These are phyloP conservation scores for Jatropha podagrica DNA, from an alignment of 441 rosid genomes.

Conservation along the genomic window DNA sequence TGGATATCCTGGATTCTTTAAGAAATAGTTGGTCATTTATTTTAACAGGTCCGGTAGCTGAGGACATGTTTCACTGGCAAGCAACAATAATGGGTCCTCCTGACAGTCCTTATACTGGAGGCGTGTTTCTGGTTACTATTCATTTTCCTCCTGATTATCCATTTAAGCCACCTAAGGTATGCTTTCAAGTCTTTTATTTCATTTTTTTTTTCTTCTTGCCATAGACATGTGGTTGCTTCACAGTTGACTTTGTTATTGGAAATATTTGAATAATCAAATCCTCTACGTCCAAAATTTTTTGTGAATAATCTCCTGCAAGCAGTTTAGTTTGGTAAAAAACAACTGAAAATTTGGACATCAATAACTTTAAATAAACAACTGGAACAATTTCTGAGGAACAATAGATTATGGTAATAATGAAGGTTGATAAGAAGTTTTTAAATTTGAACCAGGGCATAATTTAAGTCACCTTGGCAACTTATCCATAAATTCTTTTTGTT, in stretches of 20 bases:
- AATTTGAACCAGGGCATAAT: not conserved
- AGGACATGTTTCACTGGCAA: constrained; percentile 86
- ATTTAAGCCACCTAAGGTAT: constrained; percentile 78
- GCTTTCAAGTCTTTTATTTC: not conserved
- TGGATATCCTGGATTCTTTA: not conserved
- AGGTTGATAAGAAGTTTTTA: not conserved
- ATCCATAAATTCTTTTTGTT: not conserved
- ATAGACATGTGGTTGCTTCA: not conserved
- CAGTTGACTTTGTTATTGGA: not conserved
- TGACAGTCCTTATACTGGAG: constrained; percentile 76
- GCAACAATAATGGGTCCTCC: constrained; percentile 83
- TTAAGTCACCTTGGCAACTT: not conserved
- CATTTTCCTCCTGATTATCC: constrained; percentile 82
- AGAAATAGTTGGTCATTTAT: not conserved
- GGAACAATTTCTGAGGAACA: not conserved
- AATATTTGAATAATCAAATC: not conserved
- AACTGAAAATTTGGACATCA: not conserved
- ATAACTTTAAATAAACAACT: not conserved
- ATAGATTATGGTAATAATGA: not conserved
- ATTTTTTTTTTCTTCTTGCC: not conserved
- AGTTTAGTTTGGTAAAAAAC: not conserved
- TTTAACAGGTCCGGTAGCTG: constrained; percentile 63
- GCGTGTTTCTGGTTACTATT: constrained; percentile 67
- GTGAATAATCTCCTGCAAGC: not conserved
- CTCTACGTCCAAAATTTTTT: not conserved